These are phyloP conservation scores for Dentipellis fragilis DNA, from an alignment of 768 basidiomycete genomes.

Conservation along the genomic window DNA sequence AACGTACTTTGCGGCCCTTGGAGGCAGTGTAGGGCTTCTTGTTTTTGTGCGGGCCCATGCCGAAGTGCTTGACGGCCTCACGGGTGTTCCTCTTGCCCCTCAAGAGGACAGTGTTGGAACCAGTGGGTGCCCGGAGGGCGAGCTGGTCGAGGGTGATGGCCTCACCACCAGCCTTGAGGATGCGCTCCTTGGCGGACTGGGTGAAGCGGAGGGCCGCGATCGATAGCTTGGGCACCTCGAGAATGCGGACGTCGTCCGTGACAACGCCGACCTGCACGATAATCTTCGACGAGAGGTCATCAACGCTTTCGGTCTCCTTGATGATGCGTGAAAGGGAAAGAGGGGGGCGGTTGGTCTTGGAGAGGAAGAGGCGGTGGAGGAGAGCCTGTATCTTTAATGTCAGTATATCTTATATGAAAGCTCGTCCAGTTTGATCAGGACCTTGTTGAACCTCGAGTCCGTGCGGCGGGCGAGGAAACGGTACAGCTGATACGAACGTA, in stretches of 20 bases:
- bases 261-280: conserved; percentile 87
- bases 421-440: conserved; percentile 18
- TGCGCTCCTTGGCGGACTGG: conserved; percentile 84
- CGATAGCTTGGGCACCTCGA: conserved; percentile 79
- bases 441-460: conserved; percentile 94
- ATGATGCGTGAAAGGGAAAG: conserved; percentile 88
- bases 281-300: conserved; percentile 68
- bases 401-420: conserved; percentile 10
- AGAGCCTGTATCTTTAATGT: conserved; percentile 48
- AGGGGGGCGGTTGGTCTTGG: conserved; percentile 94
- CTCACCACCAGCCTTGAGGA: conserved; percentile 93
- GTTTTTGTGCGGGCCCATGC: conserved; percentile 97
- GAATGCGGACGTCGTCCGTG: conserved; percentile 89
- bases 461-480: conserved; percentile 98
- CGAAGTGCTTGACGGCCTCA: conserved; percentile 96
- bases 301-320: conserved; percentile 63
- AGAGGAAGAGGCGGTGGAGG: conserved; percentile 94
- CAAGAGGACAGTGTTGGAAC: conserved; percentile 88
- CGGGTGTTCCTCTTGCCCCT: conserved; percentile 88
- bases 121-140: conserved; percentile 88
- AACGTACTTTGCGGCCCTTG: conserved; percentile 85
- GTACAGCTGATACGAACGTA: conserved; percentile 60
- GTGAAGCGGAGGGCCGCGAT: conserved; percentile 96
- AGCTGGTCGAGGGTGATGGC: conserved; percentile 93
- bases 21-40: conserved; percentile 95